Conservation (phyloP, 2,329 filamentous ascomycete species). For the Colletotrichum filicis region DNA sequence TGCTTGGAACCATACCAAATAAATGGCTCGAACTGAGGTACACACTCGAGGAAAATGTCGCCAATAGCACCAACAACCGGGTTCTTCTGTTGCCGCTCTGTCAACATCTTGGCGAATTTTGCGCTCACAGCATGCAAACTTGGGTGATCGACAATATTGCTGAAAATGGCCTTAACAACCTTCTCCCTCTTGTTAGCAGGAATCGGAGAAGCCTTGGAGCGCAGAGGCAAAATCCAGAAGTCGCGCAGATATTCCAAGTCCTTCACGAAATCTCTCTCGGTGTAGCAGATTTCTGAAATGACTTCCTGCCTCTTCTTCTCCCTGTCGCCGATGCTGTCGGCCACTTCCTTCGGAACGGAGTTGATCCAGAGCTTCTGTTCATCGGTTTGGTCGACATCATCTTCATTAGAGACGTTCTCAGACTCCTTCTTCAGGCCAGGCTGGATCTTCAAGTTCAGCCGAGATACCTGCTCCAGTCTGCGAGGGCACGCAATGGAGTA, state of each 20-base stretch:
- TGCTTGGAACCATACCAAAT: constrained; percentile 97
- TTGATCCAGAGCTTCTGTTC: constrained; percentile 99
- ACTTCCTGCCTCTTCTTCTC: constrained; percentile 99
- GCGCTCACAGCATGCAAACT: constrained; percentile 92
- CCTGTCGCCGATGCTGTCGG: constrained; percentile 86
- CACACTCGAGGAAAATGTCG: constrained; percentile 93
- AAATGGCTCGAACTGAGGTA: constrained; percentile 93
- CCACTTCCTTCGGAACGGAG: constrained; percentile 93
- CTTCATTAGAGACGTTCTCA: constrained; percentile 73
- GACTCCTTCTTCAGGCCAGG: constrained; percentile 81
- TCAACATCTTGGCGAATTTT: constrained; percentile 86
- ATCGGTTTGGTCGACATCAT: constrained; percentile 84
- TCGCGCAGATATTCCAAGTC: constrained; percentile 97
- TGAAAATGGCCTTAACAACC: constrained; percentile 94
- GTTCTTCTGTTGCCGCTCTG: constrained; percentile 88
- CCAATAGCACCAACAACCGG: constrained; percentile 91
- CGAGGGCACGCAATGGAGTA: constrained; percentile 98
- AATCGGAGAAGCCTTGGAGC: constrained; percentile 85
- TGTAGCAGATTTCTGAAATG: constrained; percentile 98
- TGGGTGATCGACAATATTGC: constrained; percentile 87
- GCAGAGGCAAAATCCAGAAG: constrained; percentile 96
- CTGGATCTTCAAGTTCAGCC: constrained; percentile 92
- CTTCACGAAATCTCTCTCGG: constrained; percentile 98
- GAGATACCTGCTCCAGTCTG: constrained; percentile 91
- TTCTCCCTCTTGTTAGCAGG: constrained; percentile 88